Evolutionary conservation across 352 stramenopile species (phyloP), one percentile per base, ranked within the genome.

Genomic region (Thalassiosira livingstoniorum): DNA sequence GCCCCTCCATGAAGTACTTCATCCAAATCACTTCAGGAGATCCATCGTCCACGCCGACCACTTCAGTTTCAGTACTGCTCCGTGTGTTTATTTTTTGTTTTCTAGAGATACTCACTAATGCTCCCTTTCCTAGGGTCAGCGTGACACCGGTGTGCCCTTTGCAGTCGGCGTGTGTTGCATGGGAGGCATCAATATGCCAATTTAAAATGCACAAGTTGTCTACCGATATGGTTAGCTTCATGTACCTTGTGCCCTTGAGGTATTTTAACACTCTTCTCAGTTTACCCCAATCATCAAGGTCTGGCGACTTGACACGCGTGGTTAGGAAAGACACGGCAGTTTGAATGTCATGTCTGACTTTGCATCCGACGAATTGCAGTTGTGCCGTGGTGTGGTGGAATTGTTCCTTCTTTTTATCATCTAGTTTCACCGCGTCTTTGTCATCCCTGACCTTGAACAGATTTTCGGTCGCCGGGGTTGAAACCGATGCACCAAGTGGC

Each of bases 261-360:
- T 90, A 90, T 61, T 55, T 35, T 3, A 90, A 55, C 0, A 81
- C 18, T 21, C 70, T 25, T 15, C 11, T 55, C 4, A 87, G 65
- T 60, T 91, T 91, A 34, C 75, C 75, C 15, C 63, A 72, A 61
- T 85, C 69, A 37, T 78, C 73, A 67, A 51, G 13, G 31, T 75
- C 77, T 31, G 76, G 62, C 34, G 3, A 13, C 62, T 57, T 65
- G 2, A 88, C 82, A 47, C 66, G 4, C 21, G 82, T 83, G 29
- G 25, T 65, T 11, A 90, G 65, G 62, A 86, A 90, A 42, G 74
- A 15, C 2, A 86, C 67, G 13, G 80, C 53, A 29, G 54, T 70
- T 39, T 64, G 37, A 11, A 86, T 61, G 43, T 87, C 74, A 29
- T 55, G 78, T 21, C 73, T 29, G 21, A 45, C 78, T 54, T 70